Percentiles rank a stretch among this genome's conserved stretches.
phyloP scores from a whole-genome alignment of 495 filamentous ascomycete species.

The Collariella sp. region DNA sequence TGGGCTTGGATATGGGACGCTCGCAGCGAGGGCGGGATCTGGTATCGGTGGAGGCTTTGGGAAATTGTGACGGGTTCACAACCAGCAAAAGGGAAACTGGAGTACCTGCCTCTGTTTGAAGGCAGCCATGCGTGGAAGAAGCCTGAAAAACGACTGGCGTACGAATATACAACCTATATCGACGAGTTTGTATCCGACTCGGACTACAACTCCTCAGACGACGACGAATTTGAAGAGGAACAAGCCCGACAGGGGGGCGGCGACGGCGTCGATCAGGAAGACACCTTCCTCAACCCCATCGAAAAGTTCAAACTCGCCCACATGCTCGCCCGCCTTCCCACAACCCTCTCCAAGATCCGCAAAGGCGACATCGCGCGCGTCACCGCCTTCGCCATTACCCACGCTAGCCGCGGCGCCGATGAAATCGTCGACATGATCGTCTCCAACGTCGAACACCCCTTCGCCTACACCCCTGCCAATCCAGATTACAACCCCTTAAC shows the following conservation, averaged over 20 bases:
- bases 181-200: constrained; percentile 73
- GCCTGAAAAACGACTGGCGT: constrained; percentile 58
- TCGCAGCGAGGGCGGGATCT: constrained; percentile 66
- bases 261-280: constrained; percentile 48
- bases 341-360: constrained; percentile 60
- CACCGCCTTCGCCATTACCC: constrained; percentile 81
- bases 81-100: constrained; percentile 27
- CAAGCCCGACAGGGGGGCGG: constrained; percentile 47
- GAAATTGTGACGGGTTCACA: constrained; percentile 57
- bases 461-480: constrained; percentile 54
- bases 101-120: constrained; percentile 58
- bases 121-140: constrained; percentile 59
- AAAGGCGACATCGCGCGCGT: constrained; percentile 82
- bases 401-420: constrained; percentile 66
- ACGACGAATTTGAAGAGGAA: constrained; percentile 76
- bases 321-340: constrained; percentile 72
- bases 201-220: constrained; percentile 81
- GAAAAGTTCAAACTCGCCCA: constrained; percentile 76
- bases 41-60: constrained; percentile 89
- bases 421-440: constrained; percentile 86
- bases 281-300: constrained; percentile 72
- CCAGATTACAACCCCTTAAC: constrained; percentile 34
- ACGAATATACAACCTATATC: constrained; percentile 63
- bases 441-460: constrained; percentile 65
- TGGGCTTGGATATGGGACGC: constrained; percentile 96